Conservation (phyloP, 2,329 filamentous ascomycete genomes). For the Acephala macrosclerotiorum region DNA sequence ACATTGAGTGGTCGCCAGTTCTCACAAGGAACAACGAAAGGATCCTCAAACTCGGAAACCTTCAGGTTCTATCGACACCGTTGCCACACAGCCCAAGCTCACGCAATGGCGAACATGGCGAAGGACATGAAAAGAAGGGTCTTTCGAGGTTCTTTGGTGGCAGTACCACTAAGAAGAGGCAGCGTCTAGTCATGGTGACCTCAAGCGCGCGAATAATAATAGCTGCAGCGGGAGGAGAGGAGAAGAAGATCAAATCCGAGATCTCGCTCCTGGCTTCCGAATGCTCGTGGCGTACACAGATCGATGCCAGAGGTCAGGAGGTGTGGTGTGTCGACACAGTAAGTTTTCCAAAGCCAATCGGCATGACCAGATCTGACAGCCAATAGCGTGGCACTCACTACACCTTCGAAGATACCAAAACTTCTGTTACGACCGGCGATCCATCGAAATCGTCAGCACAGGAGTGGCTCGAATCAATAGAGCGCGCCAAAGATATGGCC, state of each 20-base stretch:
- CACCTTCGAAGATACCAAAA: slow-evolving; percentile 92
- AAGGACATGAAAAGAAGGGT: slow-evolving; percentile 89
- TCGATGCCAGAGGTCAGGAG: slow-evolving; percentile 86
- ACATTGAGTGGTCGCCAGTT: slow-evolving; percentile 98
- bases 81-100: slow-evolving; percentile 77
- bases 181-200: slow-evolving; percentile 93
- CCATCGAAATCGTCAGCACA: slow-evolving; percentile 74
- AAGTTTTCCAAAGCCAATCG: slow-evolving; percentile 50
- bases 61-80: slow-evolving; percentile 83
- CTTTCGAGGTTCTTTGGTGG: slow-evolving; percentile 93
- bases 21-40: slow-evolving; percentile 90
- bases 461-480: slow-evolving; percentile 92
- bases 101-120: slow-evolving; percentile 69
- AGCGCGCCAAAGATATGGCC: slow-evolving; percentile 85
- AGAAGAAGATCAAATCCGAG: slow-evolving; percentile 94
- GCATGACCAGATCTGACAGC: slow-evolving; percentile 18
- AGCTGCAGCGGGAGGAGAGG: slow-evolving; percentile 89
- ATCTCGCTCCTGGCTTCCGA: slow-evolving; percentile 82
- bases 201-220: slow-evolving; percentile 89
- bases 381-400: slow-evolving; percentile 81
- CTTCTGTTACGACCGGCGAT: slow-evolving; percentile 64
- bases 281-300: slow-evolving; percentile 79
- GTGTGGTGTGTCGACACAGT: slow-evolving; percentile 95
- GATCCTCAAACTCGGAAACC: slow-evolving; percentile 91
- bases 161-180: slow-evolving; percentile 89